Conservation (phyloP, 202 grass and related monocot genomes). For the Digitaria exilis region DNA sequence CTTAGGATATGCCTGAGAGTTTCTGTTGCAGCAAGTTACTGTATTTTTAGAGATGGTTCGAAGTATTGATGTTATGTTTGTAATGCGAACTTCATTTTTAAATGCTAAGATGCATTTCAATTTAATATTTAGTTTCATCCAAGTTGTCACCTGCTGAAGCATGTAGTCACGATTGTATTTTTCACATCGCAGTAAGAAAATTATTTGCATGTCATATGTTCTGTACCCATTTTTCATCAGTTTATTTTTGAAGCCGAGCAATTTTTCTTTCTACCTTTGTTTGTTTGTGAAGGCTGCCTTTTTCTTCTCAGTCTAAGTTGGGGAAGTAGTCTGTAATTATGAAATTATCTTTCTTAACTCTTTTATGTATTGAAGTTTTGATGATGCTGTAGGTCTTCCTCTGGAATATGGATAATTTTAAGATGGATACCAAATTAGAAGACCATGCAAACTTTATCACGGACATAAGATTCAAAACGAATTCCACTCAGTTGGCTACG, state of each 20-base stretch:
- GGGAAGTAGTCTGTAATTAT: constrained; percentile 2
- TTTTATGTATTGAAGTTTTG: constrained; percentile 23
- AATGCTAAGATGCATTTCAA: background rate
- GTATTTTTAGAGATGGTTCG: constrained; percentile 35
- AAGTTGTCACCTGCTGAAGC: constrained; percentile 4
- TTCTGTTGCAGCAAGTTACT: constrained; percentile 53
- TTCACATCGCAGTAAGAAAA: background rate
- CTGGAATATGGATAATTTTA: constrained; percentile 93
- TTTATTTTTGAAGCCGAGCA: background rate
- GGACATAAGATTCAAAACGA: constrained; percentile 80
- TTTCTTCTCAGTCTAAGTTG: constrained; percentile 9
- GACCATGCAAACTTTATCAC: constrained; percentile 86
- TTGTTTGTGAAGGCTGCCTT: constrained; percentile 17
- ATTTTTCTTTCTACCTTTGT: background rate
- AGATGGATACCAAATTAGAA: constrained; percentile 70
- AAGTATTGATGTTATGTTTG: background rate
- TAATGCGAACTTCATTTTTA: too few relatives aligned
- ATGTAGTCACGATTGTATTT: constrained; percentile 6
- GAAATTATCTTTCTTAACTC: background rate
- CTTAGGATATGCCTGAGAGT: constrained; percentile 20
- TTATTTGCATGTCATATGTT: constrained; percentile 11
- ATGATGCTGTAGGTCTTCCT: constrained; percentile 73
- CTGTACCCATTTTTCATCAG: background rate
- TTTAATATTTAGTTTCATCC: constrained; percentile 20
- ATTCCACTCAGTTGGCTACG: constrained; percentile 84